These are phyloP conservation scores for Umbelopsis sp. DNA, from an alignment of 192 early-diverging fungal species.

Conservation along the genomic window DNA sequence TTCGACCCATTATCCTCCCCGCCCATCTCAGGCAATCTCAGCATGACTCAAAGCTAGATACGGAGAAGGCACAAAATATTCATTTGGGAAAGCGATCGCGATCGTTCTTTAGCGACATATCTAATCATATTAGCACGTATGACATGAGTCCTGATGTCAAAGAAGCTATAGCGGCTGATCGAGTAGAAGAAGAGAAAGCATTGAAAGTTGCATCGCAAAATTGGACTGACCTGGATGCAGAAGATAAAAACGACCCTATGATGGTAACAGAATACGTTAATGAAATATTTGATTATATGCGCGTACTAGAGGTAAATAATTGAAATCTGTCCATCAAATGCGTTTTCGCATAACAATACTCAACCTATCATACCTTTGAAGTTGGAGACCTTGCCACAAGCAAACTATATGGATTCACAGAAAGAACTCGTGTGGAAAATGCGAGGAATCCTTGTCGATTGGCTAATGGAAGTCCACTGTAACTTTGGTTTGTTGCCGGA, in stretches of 20 bases:
- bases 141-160: conserved; percentile 1
- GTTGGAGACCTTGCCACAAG: conserved; percentile 69
- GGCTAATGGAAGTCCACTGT: conserved; percentile 92
- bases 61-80: background rate
- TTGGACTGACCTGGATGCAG: conserved; percentile 82
- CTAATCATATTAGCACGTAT: conserved; percentile 17
- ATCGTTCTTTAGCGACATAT: conserved; percentile 9
- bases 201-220: conserved; percentile 35
- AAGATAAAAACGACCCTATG: conserved; percentile 80
- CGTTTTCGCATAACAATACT: background rate
- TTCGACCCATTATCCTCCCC: conserved; percentile 8
- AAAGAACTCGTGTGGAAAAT: conserved; percentile 89
- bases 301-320: conserved; percentile 63
- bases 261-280: conserved; percentile 93
- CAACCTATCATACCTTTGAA: background rate
- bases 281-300: conserved; percentile 93
- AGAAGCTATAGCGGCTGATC: background rate
- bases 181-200: conserved; percentile 5
- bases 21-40: background rate
- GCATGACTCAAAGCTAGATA: background rate
- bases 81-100: conserved; percentile 17
- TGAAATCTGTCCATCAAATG: background rate
- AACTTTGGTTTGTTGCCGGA: conserved; percentile 92
- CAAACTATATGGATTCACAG: conserved; percentile 83
- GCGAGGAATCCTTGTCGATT: conserved; percentile 92